A percentile compares a stretch with the other conserved stretches of the same genome.
Conservation (phyloP, 2,329 filamentous ascomycete genomes). For the Pyrenochaeta sp. region DNA sequence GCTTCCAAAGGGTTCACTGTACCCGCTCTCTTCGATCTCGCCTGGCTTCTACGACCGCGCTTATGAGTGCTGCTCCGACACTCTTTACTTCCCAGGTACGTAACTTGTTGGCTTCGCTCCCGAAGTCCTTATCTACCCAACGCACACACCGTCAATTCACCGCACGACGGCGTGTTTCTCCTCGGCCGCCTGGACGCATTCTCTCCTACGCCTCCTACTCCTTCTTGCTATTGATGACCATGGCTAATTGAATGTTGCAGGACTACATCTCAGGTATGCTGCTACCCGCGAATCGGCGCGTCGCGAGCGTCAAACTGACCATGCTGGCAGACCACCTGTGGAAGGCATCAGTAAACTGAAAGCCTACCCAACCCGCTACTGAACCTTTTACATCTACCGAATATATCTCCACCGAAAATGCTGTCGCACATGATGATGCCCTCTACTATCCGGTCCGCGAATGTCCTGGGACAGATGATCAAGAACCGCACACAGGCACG, state of each 20-base stretch:
- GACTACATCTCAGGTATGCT: conserved; percentile 71
- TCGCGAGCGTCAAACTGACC: conserved; percentile 34
- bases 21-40: conserved; percentile 36
- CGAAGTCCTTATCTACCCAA: conserved; percentile 39
- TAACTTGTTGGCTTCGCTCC: conserved; percentile 24
- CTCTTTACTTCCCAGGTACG: conserved; percentile 64
- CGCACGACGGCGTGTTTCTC: conserved; percentile 18
- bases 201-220: conserved; percentile 9
- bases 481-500: conserved; percentile 55
- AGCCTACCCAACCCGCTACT: conserved; percentile 30
- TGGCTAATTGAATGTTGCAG: conserved; percentile 54
- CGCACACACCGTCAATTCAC: conserved; percentile 42
- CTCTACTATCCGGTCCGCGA: conserved; percentile 54
- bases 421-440: conserved; percentile 64
- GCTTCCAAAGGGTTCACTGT: conserved; percentile 30
- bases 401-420: conserved; percentile 55
- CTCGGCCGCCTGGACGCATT: conserved; percentile 13
- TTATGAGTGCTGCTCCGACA: conserved; percentile 61
- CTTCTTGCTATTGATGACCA: conserved; percentile 18
- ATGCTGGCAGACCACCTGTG: conserved; percentile 67
- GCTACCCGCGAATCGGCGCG: conserved; percentile 21
- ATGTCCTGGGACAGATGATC: conserved; percentile 57
- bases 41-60: conserved; percentile 42
- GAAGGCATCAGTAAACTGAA: conserved; percentile 72
- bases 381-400: conserved; percentile 13